These are phyloP conservation scores for Podospora pseudoanserina DNA, from an alignment of 495 filamentous ascomycete species.

Conservation along the genomic window DNA sequence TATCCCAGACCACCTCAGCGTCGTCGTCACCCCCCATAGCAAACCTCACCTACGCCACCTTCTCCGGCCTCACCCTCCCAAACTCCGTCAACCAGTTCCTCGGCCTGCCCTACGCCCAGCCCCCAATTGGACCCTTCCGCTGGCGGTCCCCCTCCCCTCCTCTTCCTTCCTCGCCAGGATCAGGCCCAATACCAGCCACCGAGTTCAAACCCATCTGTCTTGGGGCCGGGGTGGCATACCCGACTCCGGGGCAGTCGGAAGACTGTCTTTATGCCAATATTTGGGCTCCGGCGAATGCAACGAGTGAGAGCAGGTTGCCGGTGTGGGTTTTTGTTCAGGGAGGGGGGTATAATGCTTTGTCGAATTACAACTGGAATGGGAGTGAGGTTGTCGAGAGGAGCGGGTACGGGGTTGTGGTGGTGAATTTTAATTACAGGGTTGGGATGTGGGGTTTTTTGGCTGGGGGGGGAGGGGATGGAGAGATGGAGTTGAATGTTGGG, in stretches of 20 bases:
- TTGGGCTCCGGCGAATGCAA: constrained; percentile 60
- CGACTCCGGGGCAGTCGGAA: constrained; percentile 49
- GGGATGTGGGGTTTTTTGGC: constrained; percentile 73
- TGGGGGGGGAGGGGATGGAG: constrained; percentile 44
- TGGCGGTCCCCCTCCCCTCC: constrained; percentile 35
- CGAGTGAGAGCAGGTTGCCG: constrained; percentile 48
- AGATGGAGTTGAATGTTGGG: constrained; percentile 62
- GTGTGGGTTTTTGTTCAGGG: constrained; percentile 75
- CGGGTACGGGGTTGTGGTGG: constrained; percentile 58
- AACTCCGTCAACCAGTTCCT: constrained; percentile 41
- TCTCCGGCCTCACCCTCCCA: constrained; percentile 30
- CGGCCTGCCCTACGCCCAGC: constrained; percentile 45
- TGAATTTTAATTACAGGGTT: constrained; percentile 73
- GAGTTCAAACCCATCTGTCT: constrained; percentile 52
- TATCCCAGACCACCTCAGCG: constrained; percentile 8
- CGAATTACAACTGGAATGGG: constrained; percentile 66
- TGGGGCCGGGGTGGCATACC: constrained; percentile 38
- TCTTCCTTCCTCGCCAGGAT: not conserved
- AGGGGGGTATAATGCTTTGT: constrained; percentile 61
- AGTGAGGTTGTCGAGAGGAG: constrained; percentile 57
- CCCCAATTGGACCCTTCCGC: constrained; percentile 38
- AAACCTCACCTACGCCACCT: constrained; percentile 45
- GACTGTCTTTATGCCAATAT: constrained; percentile 76
- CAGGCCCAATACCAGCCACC: not conserved
- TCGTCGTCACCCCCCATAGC: constrained; percentile 5